These are phyloP conservation scores for Hyphopichia wangnamkhiaoensis DNA, from an alignment of 1,139 yeast genomes.

Conservation along the genomic window DNA sequence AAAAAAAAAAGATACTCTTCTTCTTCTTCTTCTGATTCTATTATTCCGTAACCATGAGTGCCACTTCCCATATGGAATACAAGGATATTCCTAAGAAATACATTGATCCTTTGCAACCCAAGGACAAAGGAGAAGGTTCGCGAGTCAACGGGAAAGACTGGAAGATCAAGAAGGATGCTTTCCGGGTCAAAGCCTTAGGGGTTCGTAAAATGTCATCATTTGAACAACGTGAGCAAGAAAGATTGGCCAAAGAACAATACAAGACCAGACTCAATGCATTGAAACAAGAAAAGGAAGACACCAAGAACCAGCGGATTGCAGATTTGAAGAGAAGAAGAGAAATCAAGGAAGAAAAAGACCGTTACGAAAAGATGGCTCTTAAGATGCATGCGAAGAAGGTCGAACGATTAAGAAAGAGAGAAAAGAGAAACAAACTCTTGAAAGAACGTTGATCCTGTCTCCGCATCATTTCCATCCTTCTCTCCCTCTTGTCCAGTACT, in stretches of 20 bases:
- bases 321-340: constrained; percentile 65
- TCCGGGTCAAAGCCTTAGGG: constrained; percentile 41
- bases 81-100: constrained; percentile 31
- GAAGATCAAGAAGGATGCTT: constrained; percentile 57
- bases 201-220: constrained; percentile 21
- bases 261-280: constrained; percentile 57
- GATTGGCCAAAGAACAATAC: constrained; percentile 42
- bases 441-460: constrained; percentile 53
- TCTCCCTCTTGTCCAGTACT: too few species aligned
- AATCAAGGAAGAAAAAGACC: constrained; percentile 70
- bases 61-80: constrained; percentile 22
- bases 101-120: constrained; percentile 24
- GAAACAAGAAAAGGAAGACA: constrained; percentile 62
- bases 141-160: constrained; percentile 58
- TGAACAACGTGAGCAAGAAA: constrained; percentile 36
- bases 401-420: constrained; percentile 76
- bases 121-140: constrained; percentile 41
- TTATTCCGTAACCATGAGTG: constrained; percentile 21
- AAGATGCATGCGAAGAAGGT: constrained; percentile 80
- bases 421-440: constrained; percentile 77
- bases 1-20: constrained; percentile 5
- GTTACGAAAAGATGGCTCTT: constrained; percentile 68
- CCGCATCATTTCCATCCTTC: background rate
- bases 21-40: constrained; percentile 1
- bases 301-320: constrained; percentile 49